Conservation (phyloP, 331 rosid species). For the Malus hybrid region DNA sequence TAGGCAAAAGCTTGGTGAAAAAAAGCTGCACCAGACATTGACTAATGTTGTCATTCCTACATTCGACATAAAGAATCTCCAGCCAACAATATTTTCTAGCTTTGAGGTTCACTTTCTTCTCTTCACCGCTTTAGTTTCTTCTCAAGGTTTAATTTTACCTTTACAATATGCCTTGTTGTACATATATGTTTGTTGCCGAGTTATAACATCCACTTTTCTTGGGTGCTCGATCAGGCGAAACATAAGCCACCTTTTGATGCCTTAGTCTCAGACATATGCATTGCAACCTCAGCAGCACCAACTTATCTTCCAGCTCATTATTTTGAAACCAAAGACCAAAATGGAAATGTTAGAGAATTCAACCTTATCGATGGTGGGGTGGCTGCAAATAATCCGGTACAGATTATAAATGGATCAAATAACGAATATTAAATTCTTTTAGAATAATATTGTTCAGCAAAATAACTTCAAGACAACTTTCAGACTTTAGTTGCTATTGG, state of each 20-base stretch:
- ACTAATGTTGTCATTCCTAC: constrained; percentile 49
- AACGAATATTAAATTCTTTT: background rate
- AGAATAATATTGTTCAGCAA: background rate
- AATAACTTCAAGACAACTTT: background rate
- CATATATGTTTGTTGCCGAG: background rate
- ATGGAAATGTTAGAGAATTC: constrained; percentile 20
- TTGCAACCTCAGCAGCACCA: constrained; percentile 51
- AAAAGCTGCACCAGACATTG: constrained; percentile 30
- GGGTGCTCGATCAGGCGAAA: constrained; percentile 16
- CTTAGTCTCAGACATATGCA: constrained; percentile 37
- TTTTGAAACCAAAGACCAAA: constrained; percentile 22
- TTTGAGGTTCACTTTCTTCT: constrained; percentile 25
- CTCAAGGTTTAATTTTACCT: background rate
- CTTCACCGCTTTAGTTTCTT: background rate
- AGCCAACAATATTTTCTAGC: constrained; percentile 45
- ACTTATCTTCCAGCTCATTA: constrained; percentile 39
- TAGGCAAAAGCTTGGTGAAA: constrained; percentile 25
- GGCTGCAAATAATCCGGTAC: constrained; percentile 42
- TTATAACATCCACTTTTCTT: background rate
- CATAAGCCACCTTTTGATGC: constrained; percentile 26
- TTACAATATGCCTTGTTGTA: background rate
- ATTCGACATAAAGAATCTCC: constrained; percentile 41
- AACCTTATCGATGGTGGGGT: constrained; percentile 45
- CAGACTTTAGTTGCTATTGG: constrained; percentile 46
- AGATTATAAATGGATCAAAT: background rate